phyloP scores from a whole-genome alignment of 2,329 filamentous ascomycete genomes.

The Curvularia spicifera region DNA sequence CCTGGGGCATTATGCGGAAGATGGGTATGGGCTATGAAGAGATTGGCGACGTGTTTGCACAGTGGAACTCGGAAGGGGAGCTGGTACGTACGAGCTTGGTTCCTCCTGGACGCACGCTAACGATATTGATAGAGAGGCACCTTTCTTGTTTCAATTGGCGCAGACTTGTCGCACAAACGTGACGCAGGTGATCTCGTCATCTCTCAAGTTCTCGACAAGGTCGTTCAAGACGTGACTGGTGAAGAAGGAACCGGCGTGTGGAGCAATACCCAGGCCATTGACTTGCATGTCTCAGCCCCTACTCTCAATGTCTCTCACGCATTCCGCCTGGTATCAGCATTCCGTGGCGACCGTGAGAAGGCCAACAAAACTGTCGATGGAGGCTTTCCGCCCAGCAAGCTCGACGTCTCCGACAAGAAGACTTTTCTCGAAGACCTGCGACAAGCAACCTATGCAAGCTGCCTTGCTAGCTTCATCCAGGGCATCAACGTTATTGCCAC shows the following conservation, averaged over 20 bases:
- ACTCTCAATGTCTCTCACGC: slow-evolving; percentile 69
- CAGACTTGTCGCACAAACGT: slow-evolving; percentile 64
- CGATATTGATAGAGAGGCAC: slow-evolving; percentile 53
- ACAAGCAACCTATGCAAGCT: slow-evolving; percentile 67
- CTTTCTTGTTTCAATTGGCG: slow-evolving; percentile 68
- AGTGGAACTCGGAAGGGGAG: slow-evolving; percentile 67
- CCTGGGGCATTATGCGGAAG: slow-evolving; percentile 67
- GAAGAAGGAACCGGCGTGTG: slow-evolving; percentile 72
- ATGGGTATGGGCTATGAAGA: slow-evolving; percentile 66
- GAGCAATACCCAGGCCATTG: slow-evolving; percentile 67
- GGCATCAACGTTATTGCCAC: slow-evolving; percentile 69
- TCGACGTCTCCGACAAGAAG: slow-evolving; percentile 44
- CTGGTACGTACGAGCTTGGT: slow-evolving; percentile 48
- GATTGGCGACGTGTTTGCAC: slow-evolving; percentile 64
- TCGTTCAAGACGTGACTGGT: slow-evolving; percentile 71
- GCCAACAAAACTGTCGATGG: slow-evolving; percentile 57
- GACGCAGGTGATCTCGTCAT: slow-evolving; percentile 59
- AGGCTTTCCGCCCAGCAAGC: slow-evolving; percentile 50
- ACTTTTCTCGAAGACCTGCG: slow-evolving; percentile 64
- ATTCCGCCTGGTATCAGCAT: slow-evolving; percentile 68
- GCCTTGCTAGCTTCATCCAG: slow-evolving; percentile 68
- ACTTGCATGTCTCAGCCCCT: slow-evolving; percentile 67
- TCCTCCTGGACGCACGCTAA: slow-evolving; percentile 4
- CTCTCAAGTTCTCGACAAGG: slow-evolving; percentile 69
- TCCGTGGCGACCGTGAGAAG: slow-evolving; percentile 62